phyloP scores from a whole-genome alignment of 805 yeast species.

The Zygosaccharomyces lentus region DNA sequence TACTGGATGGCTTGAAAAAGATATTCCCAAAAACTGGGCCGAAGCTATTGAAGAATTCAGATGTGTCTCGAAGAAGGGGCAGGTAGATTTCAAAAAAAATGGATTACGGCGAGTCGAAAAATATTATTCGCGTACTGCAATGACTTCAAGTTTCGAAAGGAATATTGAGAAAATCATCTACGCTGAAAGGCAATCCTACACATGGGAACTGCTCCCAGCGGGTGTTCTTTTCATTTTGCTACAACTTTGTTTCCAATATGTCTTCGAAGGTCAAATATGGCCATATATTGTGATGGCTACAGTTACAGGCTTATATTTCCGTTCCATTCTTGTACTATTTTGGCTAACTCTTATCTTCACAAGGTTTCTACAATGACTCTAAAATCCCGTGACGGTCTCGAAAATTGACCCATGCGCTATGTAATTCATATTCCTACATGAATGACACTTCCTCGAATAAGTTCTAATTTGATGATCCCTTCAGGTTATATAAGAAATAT shows the following conservation, averaged over 20 bases:
- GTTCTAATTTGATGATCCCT: too few species aligned
- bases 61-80: slow-evolving; percentile 16
- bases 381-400: background rate
- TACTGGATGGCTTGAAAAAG: slow-evolving; percentile 60
- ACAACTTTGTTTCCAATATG: slow-evolving; percentile 11
- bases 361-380: background rate
- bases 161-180: slow-evolving; percentile 32
- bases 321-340: slow-evolving; percentile 11
- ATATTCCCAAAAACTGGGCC: slow-evolving; percentile 52
- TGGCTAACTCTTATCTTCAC: background rate
- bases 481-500: too few species aligned
- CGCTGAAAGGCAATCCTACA: slow-evolving; percentile 20
- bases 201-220: slow-evolving; percentile 32
- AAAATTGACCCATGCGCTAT: background rate
- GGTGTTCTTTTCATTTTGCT: slow-evolving; percentile 14
- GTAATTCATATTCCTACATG: background rate
- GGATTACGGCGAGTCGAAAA: slow-evolving; percentile 33
- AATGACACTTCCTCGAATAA: too few species aligned
- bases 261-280: slow-evolving; percentile 14
- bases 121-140: slow-evolving; percentile 38
- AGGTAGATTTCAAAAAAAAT: slow-evolving; percentile 23
- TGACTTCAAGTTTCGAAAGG: slow-evolving; percentile 38
- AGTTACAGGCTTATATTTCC: slow-evolving; percentile 7
- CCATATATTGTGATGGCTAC: slow-evolving; percentile 20
- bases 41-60: slow-evolving; percentile 42